These are phyloP conservation scores for Kodamaea jinghongensis DNA, from an alignment of 805 yeast genomes.

Conservation along the genomic window DNA sequence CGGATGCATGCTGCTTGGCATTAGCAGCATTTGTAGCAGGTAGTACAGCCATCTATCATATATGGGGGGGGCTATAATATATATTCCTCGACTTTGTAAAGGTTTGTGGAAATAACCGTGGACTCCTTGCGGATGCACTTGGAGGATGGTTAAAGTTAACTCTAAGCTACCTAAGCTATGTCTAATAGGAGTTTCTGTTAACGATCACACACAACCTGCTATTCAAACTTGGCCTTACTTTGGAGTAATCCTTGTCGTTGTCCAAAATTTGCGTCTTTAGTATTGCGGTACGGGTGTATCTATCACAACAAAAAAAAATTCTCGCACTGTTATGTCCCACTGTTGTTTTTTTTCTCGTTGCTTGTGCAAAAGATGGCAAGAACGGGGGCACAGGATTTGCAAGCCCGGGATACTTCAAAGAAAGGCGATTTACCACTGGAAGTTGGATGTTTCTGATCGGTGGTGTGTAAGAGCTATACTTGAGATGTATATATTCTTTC, in stretches of 20 bases:
- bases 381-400: background rate
- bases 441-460: background rate
- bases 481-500: background rate
- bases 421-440: background rate
- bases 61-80: background rate
- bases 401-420: background rate
- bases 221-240: no score
- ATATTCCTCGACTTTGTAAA: background rate
- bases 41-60: constrained; percentile 35
- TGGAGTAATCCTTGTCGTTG: background rate
- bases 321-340: background rate
- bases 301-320: background rate
- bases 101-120: no score
- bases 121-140: no score
- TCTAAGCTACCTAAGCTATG: no score
- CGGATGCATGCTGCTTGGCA: constrained; percentile 33
- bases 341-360: background rate
- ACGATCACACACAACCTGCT: background rate
- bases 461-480: background rate
- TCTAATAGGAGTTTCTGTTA: background rate
- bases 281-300: background rate
- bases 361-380: background rate
- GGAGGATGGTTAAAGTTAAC: no score
- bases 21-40: constrained; percentile 36
- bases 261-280: background rate